Percentiles rank a stretch among this genome's conserved stretches.
These are phyloP conservation scores for Middelhovenomyces tepae DNA, from an alignment of 805 yeast genomes.

Conservation along the genomic window DNA sequence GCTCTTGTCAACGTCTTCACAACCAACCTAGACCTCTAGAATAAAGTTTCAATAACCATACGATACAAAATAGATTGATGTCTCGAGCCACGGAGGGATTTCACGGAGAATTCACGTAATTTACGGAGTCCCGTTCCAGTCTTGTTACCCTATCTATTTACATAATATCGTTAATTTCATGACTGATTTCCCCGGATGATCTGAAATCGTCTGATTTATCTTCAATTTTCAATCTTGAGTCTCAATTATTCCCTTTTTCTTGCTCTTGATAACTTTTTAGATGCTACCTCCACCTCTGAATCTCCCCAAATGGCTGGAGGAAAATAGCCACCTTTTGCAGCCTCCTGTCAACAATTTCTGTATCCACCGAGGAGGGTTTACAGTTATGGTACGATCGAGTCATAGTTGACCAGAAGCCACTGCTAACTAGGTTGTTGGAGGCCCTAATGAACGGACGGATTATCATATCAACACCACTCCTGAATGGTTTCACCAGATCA, in stretches of 20 bases:
- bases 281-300: slow-evolving; percentile 67
- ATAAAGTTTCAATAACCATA: too few relatives aligned
- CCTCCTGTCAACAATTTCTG: slow-evolving; percentile 93
- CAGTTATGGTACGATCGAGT: slow-evolving; percentile 55
- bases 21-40: too few relatives aligned
- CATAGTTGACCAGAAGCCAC: not conserved
- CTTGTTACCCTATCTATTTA: too few relatives aligned
- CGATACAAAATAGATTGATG: too few relatives aligned
- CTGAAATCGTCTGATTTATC: too few relatives aligned
- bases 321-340: slow-evolving; percentile 63
- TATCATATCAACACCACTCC: slow-evolving; percentile 92
- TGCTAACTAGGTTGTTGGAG: slow-evolving; percentile 62
- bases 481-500: slow-evolving; percentile 83
- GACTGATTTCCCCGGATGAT: too few relatives aligned
- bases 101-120: too few relatives aligned
- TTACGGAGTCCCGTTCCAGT: too few relatives aligned
- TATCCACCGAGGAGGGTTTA: slow-evolving; percentile 83
- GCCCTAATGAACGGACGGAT: slow-evolving; percentile 90
- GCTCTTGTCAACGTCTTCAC: too few relatives aligned
- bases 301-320: slow-evolving; percentile 70
- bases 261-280: slow-evolving; percentile 6
- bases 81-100: too few relatives aligned
- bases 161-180: too few relatives aligned
- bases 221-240: not conserved
- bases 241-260: not conserved